Conservation (phyloP, 2,329 filamentous ascomycete genomes). For the Furcasterigmium sp. region DNA sequence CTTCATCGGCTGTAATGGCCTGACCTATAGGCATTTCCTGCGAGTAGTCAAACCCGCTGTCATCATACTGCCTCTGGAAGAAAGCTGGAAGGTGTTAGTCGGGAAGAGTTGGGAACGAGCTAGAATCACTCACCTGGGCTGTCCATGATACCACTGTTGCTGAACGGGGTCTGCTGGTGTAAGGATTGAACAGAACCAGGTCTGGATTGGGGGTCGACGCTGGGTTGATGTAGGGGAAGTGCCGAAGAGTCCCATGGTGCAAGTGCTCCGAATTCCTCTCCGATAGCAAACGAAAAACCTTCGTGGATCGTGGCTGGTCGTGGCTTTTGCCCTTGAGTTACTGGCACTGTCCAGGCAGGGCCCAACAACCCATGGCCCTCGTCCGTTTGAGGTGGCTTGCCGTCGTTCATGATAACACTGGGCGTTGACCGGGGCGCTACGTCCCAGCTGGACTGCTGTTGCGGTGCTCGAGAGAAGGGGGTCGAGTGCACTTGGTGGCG, state of each 20-base stretch:
- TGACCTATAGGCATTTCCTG: slow-evolving; percentile 57
- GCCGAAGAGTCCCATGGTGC: slow-evolving; percentile 54
- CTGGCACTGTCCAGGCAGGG: no score
- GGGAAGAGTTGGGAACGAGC: not conserved
- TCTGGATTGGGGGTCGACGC: slow-evolving; percentile 45
- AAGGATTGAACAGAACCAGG: slow-evolving; percentile 46
- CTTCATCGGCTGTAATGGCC: slow-evolving; percentile 58
- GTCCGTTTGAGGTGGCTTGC: no score
- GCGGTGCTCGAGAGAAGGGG: slow-evolving; percentile 38
- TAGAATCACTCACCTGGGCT: slow-evolving; percentile 38
- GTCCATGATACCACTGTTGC: slow-evolving; percentile 22
- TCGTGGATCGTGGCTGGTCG: slow-evolving; percentile 57
- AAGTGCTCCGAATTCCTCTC: slow-evolving; percentile 46
- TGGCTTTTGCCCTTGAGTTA: slow-evolving; percentile 43
- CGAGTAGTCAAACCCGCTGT: slow-evolving; percentile 47
- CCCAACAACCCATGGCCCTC: no score
- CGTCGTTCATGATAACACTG: slow-evolving; percentile 44
- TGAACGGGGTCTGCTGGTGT: not conserved
- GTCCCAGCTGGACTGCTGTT: slow-evolving; percentile 42
- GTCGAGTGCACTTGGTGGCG: slow-evolving; percentile 43
- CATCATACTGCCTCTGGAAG: slow-evolving; percentile 53
- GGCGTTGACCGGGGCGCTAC: slow-evolving; percentile 36
- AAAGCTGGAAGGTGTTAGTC: slow-evolving; percentile 21
- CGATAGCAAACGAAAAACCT: slow-evolving; percentile 54
- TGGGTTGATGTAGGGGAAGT: slow-evolving; percentile 43